Evolutionary conservation across 192 early-diverging fungal genomes (phyloP), one percentile per base, ranked within the genome.

Genomic region (Allomyces javanicus): DNA sequence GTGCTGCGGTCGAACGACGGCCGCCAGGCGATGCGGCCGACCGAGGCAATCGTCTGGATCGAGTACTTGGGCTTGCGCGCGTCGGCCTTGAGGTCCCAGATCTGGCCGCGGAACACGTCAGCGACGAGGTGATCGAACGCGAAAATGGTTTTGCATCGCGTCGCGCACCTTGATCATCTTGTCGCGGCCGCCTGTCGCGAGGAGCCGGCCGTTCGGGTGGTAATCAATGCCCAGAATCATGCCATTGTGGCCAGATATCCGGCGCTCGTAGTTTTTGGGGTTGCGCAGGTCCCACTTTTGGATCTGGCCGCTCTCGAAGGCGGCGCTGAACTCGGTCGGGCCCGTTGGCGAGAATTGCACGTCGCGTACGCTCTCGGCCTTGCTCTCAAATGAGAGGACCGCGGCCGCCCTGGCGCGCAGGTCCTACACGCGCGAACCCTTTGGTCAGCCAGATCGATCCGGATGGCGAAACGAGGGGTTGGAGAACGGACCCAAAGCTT

Each of bases 251-350:
- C 84, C 88, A 70, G 75, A 83, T 45, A 84, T 78, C 72, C 82
- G 83, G 22, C 79, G 77, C 67, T 87, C 87, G 64, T 73, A 79
- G 9, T 78, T 65, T 21, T 68, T 71, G 24, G 84, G 78, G 67
- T 81, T 85, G 43, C 90, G 77, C 25, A 89, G 76, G 69, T 90
- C 88, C 90, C 90, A 92, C 72, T 81, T 86, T 75, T 89, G 69
- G 1, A 70, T 33, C 12, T 72, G 81, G 22, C 90, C 90, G 65
- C 84, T 91, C 33, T 92, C 90, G 70, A 89, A 89, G 0, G 83
- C 90, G 25, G 90, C 86, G 21, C 79, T 85, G 69, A 92, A 87
- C 66, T 89, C 86, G 67, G 70, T 72, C 24, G 69, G 62, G 62
- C 72, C 72, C 4, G 77, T 65, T 1, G 86, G 84, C 71, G 79